Evolutionary conservation across 345 rosid species (phyloP).

Genomic region (Arabis hirsuta): DNA sequence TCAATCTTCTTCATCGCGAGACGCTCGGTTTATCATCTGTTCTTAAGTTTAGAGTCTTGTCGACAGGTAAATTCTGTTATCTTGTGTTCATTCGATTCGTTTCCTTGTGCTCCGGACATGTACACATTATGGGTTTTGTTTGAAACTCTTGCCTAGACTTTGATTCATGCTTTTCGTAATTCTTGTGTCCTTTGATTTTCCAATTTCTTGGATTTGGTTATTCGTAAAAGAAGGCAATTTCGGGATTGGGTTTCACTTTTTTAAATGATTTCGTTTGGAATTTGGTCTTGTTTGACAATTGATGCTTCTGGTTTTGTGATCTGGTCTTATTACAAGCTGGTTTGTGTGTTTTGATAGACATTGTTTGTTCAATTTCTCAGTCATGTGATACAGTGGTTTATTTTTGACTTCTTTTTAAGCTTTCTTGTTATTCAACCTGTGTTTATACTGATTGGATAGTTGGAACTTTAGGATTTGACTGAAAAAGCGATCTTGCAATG

Average conservation of each 20-base stretch:
- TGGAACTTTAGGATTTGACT: constrained; percentile 32
- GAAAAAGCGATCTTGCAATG: constrained; percentile 48
- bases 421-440: constrained; percentile 6
- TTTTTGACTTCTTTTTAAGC: not conserved
- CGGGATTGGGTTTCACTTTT: constrained; percentile 1
- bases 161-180: constrained; percentile 3
- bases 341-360: constrained; percentile 10
- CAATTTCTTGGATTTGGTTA: not conserved
- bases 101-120: not conserved
- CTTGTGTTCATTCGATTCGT: not conserved
- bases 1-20: constrained; percentile 9
- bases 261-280: not conserved
- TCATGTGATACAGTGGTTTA: constrained; percentile 12
- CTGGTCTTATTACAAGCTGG: constrained; percentile 27
- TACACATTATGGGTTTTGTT: not conserved
- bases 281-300: not conserved
- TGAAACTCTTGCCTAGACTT: not conserved
- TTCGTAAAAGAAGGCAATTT: constrained; percentile 7
- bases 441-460: constrained; percentile 30
- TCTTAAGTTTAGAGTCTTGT: constrained; percentile 21
- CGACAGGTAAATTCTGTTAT: constrained; percentile 27
- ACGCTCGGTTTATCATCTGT: no score
- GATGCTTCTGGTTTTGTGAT: constrained; percentile 28
- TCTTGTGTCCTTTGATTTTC: constrained; percentile 3
- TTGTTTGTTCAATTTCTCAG: not conserved